Base-by-base conservation (phyloP, 768 basidiomycete genomes). In the Leccinellum rugosiceps region DNA sequence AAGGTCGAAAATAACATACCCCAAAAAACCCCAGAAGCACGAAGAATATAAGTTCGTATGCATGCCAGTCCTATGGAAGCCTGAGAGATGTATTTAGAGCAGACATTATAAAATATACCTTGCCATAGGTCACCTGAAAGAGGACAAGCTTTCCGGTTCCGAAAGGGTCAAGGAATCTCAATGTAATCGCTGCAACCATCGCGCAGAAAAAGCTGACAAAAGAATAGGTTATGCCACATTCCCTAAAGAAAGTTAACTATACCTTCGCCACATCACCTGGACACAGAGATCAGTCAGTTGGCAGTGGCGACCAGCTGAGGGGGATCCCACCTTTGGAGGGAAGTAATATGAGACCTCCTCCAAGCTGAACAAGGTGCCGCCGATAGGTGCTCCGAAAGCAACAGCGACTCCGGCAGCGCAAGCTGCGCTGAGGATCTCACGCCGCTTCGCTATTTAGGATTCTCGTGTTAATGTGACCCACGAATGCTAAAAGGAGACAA, bases 341-440 rank as follows among this genome's bases (percentile, higher is more conserved):
- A 98, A 98, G 74, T 92, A 98, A 70, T 96, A 96, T 4, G 90
- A 92, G 6, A 96, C 94, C 71, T 98, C 96, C 72, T 98, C 96
- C 62, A 98, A 74, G 61, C 92, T 92, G 72, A 96, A 96, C 52
- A 96, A 70, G 1, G 92, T 93, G 13, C 94, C 93, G 23, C 93
- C 96, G 47, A 99, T 92, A 1, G 97, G 97, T 0, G 96, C 95
- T 47, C 96, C 96, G 67, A 98, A 98, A 0, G 95, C 92, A 25
- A 98, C 96, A 6, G 96, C 92, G 11, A 99, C 97, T 28, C 97
- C 97, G 23, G 97, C 97, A 6, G 96, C 97, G 69, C 94, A 92
- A 28, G 95, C 94, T 11, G 97, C 97, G 59, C 92, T 94, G 35
- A 99, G 76, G 53, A 99, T 87, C 75, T 98, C 97, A 49, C 97